Evolutionary conservation across 148 eudicot genomes (phyloP).

Genomic region (Salicornia ramosissima): DNA sequence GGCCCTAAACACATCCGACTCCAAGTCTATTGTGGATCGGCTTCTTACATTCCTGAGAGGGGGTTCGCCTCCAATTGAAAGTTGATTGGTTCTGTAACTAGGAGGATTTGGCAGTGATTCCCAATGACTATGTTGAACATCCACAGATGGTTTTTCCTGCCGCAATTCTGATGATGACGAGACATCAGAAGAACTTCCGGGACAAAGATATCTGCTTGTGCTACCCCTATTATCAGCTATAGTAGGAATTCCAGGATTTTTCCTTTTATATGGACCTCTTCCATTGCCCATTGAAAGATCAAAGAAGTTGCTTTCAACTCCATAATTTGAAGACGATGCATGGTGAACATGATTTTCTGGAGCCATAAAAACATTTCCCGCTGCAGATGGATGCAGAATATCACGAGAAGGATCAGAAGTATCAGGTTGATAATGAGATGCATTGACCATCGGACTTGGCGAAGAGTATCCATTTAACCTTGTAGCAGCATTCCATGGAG

Average conservation of each 20-base stretch:
- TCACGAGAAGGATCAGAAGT: conserved; percentile 45
- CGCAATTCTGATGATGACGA: conserved; percentile 44
- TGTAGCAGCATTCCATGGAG: conserved; percentile 52
- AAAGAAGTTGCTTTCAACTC: conserved; percentile 44
- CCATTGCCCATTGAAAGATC: conserved; percentile 44
- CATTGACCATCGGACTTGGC: conserved; percentile 39
- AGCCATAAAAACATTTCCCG: conserved; percentile 36
- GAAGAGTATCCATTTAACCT: conserved; percentile 43
- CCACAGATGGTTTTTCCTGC: conserved; percentile 51
- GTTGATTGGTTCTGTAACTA: conserved; percentile 36
- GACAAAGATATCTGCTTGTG: conserved; percentile 49
- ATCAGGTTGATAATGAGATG: conserved; percentile 50
- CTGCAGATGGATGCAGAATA: conserved; percentile 44
- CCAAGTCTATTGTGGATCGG: conserved; percentile 50
- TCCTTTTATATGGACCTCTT: conserved; percentile 60
- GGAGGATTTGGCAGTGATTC: conserved; percentile 37
- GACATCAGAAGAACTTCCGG: conserved; percentile 54
- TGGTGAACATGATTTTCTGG: conserved; percentile 53
- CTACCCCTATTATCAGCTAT: conserved; percentile 49
- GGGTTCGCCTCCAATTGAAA: conserved; percentile 48
- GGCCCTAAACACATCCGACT: conserved; percentile 38
- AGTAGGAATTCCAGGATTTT: conserved; percentile 58
- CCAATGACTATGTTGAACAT: conserved; percentile 50
- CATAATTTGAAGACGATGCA: conserved; percentile 61
- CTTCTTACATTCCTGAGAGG: conserved; percentile 76